These are phyloP conservation scores for Xenoacremonium recifei DNA, from an alignment of 2,329 filamentous ascomycete genomes.

Conservation along the genomic window DNA sequence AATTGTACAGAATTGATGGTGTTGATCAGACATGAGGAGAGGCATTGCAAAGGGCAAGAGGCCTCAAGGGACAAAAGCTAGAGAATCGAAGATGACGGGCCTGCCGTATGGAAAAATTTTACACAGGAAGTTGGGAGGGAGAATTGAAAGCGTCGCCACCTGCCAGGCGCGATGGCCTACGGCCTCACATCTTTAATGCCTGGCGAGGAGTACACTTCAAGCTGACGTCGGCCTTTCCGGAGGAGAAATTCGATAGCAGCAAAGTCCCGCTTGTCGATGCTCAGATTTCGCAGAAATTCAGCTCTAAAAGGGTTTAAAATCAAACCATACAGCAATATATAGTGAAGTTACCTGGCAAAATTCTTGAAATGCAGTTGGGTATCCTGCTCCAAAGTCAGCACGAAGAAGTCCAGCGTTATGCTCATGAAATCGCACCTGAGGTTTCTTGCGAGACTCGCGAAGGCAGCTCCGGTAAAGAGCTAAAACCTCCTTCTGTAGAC, in stretches of 20 bases:
- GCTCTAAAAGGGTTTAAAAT: conserved; percentile 42
- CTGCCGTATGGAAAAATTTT: no score
- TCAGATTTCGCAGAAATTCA: conserved; percentile 73
- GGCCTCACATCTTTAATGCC: conserved; percentile 73
- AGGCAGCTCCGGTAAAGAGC: conserved; percentile 84
- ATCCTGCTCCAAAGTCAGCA: conserved; percentile 38
- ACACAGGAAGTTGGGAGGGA: conserved; percentile 8
- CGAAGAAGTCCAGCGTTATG: background rate
- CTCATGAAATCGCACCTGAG: conserved; percentile 48
- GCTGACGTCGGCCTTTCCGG: conserved; percentile 75
- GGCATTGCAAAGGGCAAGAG: no score
- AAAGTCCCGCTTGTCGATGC: conserved; percentile 81
- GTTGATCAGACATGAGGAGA: background rate
- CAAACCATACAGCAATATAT: background rate
- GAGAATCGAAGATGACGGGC: no score
- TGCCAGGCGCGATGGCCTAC: conserved; percentile 13
- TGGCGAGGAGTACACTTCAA: conserved; percentile 78
- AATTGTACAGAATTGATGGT: background rate
- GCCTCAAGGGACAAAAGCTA: no score
- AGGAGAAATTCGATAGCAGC: conserved; percentile 80
- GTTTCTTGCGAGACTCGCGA: conserved; percentile 78
- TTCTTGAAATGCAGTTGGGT: conserved; percentile 60
- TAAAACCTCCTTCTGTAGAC: conserved; percentile 87
- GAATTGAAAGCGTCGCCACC: conserved; percentile 2
- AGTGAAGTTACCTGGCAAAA: conserved; percentile 58